Percentiles rank a stretch among this genome's conserved stretches.
These are phyloP conservation scores for Inonotus hispidus DNA, from an alignment of 1,284 basidiomycete genomes.

Conservation along the genomic window DNA sequence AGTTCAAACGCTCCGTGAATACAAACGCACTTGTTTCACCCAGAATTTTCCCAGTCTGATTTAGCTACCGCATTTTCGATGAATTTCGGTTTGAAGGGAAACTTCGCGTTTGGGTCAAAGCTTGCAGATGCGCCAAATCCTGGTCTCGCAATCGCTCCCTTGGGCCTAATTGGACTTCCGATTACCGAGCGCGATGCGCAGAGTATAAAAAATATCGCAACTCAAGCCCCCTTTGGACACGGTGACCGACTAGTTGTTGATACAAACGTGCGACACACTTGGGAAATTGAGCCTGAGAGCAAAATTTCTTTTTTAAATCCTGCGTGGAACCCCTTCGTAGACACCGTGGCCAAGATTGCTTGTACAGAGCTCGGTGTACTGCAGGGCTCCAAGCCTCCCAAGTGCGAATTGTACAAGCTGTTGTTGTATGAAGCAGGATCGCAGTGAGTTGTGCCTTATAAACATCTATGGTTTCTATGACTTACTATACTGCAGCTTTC, in stretches of 20 bases:
- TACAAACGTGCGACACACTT: slow-evolving; percentile 36
- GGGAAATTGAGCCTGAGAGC: slow-evolving; percentile 28
- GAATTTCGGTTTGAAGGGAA: slow-evolving; percentile 27
- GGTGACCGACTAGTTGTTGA: slow-evolving; percentile 33
- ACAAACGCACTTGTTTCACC: background rate
- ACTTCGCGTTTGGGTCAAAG: slow-evolving; percentile 18
- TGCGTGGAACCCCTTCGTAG: slow-evolving; percentile 30
- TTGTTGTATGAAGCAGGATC: slow-evolving; percentile 41
- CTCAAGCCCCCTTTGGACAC: slow-evolving; percentile 36
- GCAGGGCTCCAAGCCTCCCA: slow-evolving; percentile 23
- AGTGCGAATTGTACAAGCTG: slow-evolving; percentile 40
- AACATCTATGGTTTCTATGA: background rate
- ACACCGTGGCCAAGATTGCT: slow-evolving; percentile 25
- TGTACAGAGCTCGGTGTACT: slow-evolving; percentile 33
- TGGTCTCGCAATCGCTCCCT: slow-evolving; percentile 21
- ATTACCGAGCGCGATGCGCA: slow-evolving; percentile 34
- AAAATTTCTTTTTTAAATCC: slow-evolving; percentile 31
- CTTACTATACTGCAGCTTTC: slow-evolving; percentile 20
- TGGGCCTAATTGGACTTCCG: slow-evolving; percentile 33
- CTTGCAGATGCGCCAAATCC: slow-evolving; percentile 27
- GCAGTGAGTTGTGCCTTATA: slow-evolving; percentile 30
- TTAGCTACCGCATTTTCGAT: slow-evolving; percentile 25
- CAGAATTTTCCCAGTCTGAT: slow-evolving; percentile 20
- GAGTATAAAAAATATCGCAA: slow-evolving; percentile 27
- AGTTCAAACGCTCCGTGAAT: background rate